Evolutionary conservation across 164 flowering plant species (phyloP).

Genomic region (Malania oleifera): DNA sequence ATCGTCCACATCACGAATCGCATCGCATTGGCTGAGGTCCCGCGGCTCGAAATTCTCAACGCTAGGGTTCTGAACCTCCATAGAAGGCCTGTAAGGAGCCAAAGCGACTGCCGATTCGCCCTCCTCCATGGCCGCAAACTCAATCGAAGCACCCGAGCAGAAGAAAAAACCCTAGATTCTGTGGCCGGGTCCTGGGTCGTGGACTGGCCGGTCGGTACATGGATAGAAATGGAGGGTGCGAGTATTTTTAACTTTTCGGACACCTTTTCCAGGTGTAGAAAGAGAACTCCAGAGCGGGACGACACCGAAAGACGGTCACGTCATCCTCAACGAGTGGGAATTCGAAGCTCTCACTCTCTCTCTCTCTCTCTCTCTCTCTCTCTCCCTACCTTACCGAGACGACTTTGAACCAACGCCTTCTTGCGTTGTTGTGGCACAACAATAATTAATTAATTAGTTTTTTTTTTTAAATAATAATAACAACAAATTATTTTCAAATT

Average conservation of each 20-base stretch:
- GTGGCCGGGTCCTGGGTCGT: not conserved
- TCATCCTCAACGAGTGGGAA: not conserved
- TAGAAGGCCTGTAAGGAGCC: conserved; percentile 3
- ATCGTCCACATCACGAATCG: conserved; percentile 24
- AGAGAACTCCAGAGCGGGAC: not conserved
- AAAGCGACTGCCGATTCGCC: not conserved
- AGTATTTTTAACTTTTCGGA: not conserved
- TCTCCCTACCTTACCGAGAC: not conserved
- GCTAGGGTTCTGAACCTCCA: not conserved
- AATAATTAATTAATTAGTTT: too few species aligned
- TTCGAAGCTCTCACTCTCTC: too few species aligned
- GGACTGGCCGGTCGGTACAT: not conserved
- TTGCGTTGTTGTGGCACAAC: too few species aligned
- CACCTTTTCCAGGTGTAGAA: not conserved
- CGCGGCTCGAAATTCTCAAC: not conserved
- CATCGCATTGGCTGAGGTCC: conserved; percentile 17
- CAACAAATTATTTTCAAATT: too few species aligned
- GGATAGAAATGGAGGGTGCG: not conserved
- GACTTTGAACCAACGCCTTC: too few species aligned
- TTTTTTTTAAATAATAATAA: too few species aligned
- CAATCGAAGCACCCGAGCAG: not conserved
- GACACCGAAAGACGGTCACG: conserved; percentile 5
- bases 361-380: too few species aligned
- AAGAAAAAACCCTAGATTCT: conserved; percentile 7
- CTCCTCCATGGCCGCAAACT: not conserved